These are phyloP conservation scores for Fusarium sp. DNA, from an alignment of 2,329 filamentous ascomycete species.

Conservation along the genomic window DNA sequence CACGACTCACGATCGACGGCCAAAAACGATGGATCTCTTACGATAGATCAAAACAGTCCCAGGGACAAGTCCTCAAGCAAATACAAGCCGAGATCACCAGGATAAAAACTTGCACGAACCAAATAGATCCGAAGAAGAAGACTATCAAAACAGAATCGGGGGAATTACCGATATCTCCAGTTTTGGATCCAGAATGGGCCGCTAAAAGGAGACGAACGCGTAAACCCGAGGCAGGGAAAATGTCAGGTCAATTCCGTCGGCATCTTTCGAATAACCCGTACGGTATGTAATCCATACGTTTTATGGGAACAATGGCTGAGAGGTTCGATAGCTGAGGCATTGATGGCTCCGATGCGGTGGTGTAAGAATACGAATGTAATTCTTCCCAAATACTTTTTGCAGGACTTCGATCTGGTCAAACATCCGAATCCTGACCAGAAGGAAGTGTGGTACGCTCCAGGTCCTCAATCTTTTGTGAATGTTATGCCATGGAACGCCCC, in stretches of 20 bases:
- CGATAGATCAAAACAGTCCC: slow-evolving; percentile 40
- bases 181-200: slow-evolving; percentile 65
- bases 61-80: slow-evolving; percentile 48
- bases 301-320: neutral
- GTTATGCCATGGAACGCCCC: slow-evolving; percentile 32
- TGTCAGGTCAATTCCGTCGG: slow-evolving; percentile 63
- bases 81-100: slow-evolving; percentile 50
- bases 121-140: neutral
- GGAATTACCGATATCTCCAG: slow-evolving; percentile 63
- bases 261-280: slow-evolving; percentile 72
- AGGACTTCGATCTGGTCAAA: slow-evolving; percentile 67
- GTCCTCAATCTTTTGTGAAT: slow-evolving; percentile 50
- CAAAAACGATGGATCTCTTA: slow-evolving; percentile 51
- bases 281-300: slow-evolving; percentile 58
- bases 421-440: slow-evolving; percentile 66
- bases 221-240: slow-evolving; percentile 49
- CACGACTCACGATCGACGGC: slow-evolving; percentile 4
- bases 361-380: slow-evolving; percentile 62
- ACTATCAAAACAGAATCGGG: slow-evolving; percentile 60
- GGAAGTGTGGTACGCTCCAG: slow-evolving; percentile 68
- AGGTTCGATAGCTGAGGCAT: slow-evolving; percentile 64
- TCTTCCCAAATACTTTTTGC: slow-evolving; percentile 72
- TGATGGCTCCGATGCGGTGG: slow-evolving; percentile 69
- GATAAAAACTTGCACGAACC: slow-evolving; percentile 44
- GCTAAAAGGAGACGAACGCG: slow-evolving; percentile 57